Conservation (phyloP, 768 basidiomycete genomes). For the Thelephora aurantiotincta region DNA sequence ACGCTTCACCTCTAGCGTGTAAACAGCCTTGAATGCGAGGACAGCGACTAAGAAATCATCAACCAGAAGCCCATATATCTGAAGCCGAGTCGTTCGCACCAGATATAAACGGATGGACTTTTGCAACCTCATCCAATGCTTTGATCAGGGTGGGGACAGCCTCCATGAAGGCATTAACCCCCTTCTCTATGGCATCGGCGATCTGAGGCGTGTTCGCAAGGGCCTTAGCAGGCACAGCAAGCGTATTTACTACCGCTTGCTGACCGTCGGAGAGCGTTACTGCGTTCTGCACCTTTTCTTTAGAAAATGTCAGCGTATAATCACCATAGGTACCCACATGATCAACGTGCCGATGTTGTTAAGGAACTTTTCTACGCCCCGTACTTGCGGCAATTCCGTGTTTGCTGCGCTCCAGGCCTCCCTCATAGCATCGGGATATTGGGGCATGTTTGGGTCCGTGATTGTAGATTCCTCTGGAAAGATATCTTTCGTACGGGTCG, state of each 20-base stretch:
- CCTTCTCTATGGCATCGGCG: conserved; percentile 5
- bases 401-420: not conserved
- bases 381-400: not conserved
- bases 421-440: not conserved
- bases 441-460: no score
- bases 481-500: no score
- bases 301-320: not conserved
- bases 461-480: no score
- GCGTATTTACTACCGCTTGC: not conserved
- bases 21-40: conserved; percentile 33
- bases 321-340: not conserved
- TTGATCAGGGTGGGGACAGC: conserved; percentile 12
- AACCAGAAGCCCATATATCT: no score
- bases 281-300: not conserved
- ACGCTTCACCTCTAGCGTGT: conserved; percentile 32
- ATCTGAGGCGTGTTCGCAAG: not conserved
- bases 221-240: not conserved
- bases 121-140: conserved; percentile 12
- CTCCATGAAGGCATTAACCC: conserved; percentile 12
- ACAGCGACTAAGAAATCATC: no score
- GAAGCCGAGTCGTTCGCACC: conserved; percentile 2
- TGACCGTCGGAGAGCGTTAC: not conserved
- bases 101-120: conserved; percentile 12
- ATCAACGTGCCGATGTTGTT: not conserved
- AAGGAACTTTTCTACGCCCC: not conserved